phyloP scores from a whole-genome alignment of 139 green algal genomes.

The Coelastrella sp. region DNA sequence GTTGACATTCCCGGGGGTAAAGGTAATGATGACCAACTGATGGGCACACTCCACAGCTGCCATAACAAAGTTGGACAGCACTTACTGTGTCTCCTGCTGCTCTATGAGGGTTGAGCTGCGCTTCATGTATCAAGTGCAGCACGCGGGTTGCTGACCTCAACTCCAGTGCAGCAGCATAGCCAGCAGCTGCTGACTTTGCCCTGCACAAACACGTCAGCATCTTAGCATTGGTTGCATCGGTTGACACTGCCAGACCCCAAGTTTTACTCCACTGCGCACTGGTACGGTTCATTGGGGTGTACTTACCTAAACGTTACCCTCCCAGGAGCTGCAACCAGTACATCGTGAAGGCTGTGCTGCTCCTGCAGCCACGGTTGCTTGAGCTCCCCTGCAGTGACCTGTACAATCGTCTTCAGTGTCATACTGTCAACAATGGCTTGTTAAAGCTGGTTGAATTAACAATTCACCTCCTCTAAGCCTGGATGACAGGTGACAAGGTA shows the following conservation, averaged over 20 bases:
- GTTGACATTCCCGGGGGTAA: too few species aligned
- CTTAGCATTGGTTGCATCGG: too few species aligned
- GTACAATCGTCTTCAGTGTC: background rate
- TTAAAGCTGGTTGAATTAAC: background rate
- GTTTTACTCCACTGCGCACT: too few species aligned
- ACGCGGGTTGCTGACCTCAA: slow-evolving; percentile 81
- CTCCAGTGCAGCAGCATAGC: slow-evolving; percentile 82
- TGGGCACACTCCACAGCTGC: too few species aligned
- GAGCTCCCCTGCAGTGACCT: slow-evolving; percentile 80
- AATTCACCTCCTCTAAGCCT: slow-evolving; percentile 75
- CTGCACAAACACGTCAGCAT: slow-evolving; percentile 1
- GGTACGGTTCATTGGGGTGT: background rate
- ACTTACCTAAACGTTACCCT: slow-evolving; percentile 68
- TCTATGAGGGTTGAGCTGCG: slow-evolving; percentile 58
- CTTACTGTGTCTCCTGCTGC: slow-evolving; percentile 43
- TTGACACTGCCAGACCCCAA: too few species aligned
- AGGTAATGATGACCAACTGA: too few species aligned
- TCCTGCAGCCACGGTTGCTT: slow-evolving; percentile 42
- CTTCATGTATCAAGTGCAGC: slow-evolving; percentile 71
- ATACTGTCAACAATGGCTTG: background rate
- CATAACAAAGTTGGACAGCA: background rate
- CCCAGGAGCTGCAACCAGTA: slow-evolving; percentile 50
- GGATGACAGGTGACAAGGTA: slow-evolving; percentile 88
- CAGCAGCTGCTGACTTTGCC: slow-evolving; percentile 39
- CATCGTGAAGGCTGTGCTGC: slow-evolving; percentile 35